Percentiles rank a stretch among this genome's conserved stretches.
phyloP scores from a whole-genome alignment of 2,329 filamentous ascomycete genomes.

The Coniochaeta sp. region DNA sequence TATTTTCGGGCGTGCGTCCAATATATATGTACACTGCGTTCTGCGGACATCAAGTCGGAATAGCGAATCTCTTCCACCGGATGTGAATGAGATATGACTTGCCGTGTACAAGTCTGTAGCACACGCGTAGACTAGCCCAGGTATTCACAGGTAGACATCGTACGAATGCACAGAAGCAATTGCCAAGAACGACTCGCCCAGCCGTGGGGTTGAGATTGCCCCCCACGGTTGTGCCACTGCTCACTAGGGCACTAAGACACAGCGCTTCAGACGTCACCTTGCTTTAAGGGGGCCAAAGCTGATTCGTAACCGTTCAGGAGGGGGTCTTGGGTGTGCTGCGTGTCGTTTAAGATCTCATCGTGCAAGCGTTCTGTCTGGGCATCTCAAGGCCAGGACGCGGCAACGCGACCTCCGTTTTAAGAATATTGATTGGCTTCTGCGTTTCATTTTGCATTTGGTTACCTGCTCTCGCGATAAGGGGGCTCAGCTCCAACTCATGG shows the following conservation, averaged over 20 bases:
- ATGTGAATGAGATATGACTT: not conserved
- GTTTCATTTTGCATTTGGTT: not conserved
- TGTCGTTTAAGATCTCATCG: constrained; percentile 1
- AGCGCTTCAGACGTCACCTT: not conserved
- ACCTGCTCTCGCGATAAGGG: not conserved
- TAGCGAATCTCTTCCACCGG: not conserved
- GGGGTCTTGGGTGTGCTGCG: not conserved
- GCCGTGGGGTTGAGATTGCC: not conserved
- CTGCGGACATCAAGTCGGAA: not conserved
- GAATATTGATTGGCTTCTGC: not conserved
- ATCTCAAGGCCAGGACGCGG: not conserved
- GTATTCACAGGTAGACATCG: not conserved
- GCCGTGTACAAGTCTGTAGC: not conserved
- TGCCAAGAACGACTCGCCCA: not conserved
- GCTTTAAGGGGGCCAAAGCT: not conserved
- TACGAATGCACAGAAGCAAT: not conserved
- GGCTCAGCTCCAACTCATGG: too few relatives aligned
- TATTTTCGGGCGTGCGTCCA: not conserved
- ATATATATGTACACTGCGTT: not conserved
- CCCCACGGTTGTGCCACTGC: not conserved
- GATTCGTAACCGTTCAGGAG: not conserved
- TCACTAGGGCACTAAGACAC: not conserved
- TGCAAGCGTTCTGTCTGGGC: not conserved
- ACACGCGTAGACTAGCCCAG: not conserved
- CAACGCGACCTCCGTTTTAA: not conserved